Percentiles rank a stretch among this genome's conserved stretches.
These are phyloP conservation scores for Chionographis japonica DNA, from an alignment of 106 monocot genomes.

Conservation along the genomic window DNA sequence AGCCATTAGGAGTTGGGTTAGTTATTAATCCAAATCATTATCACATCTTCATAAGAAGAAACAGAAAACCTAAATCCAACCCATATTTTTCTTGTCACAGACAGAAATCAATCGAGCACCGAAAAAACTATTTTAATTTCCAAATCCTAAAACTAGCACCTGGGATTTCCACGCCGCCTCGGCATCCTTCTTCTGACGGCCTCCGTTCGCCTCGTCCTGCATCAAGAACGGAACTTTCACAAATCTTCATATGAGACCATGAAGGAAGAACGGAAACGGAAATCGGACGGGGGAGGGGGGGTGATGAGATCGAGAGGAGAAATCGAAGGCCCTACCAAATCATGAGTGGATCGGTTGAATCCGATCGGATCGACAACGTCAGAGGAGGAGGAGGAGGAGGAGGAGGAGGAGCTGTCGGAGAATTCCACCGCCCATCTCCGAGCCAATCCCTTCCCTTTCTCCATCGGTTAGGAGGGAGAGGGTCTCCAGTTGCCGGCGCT, in stretches of 20 bases:
- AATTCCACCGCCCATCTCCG: slow-evolving; percentile 91
- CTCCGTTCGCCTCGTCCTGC: slow-evolving; percentile 58
- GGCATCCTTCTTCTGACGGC: slow-evolving; percentile 85
- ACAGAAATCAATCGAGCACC: neutral
- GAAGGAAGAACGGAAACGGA: neutral
- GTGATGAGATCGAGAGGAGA: neutral
- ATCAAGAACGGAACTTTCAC: neutral
- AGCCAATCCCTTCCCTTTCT: slow-evolving; percentile 88
- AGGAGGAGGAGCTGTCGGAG: slow-evolving; percentile 26
- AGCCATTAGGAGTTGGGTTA: too few relatives aligned
- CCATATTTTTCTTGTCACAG: too few relatives aligned
- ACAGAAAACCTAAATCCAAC: too few relatives aligned
- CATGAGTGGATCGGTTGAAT: slow-evolving; percentile 57
- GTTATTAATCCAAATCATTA: too few relatives aligned
- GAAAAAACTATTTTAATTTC: neutral
- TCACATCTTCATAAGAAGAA: too few relatives aligned
- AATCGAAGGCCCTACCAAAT: slow-evolving; percentile 29
- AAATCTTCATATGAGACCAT: neutral
- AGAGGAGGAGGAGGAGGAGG: slow-evolving; percentile 36
- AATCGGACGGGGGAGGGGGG: neutral
- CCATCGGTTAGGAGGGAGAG: slow-evolving; percentile 26
- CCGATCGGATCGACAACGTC: slow-evolving; percentile 80
- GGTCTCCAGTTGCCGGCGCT: too few relatives aligned
- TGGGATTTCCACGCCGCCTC: slow-evolving; percentile 90
- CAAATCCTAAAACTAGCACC: slow-evolving; percentile 26